Evolutionary conservation across 1,284 basidiomycete species (phyloP).

Genomic region (Sphaerobolus stellatus): DNA sequence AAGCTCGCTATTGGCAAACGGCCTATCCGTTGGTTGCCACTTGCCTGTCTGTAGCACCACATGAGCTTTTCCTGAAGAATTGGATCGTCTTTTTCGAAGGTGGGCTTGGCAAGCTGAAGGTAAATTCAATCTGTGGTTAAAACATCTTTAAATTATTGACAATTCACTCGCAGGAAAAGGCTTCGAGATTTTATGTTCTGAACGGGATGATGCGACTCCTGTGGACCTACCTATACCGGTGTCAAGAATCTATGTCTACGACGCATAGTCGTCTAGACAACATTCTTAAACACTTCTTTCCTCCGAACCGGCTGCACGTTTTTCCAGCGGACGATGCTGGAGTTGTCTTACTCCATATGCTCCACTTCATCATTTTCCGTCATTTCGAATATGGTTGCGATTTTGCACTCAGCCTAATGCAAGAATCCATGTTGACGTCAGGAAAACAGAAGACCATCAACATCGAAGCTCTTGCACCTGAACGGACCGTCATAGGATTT

Average conservation of each 20-base stretch:
- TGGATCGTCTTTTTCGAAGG: conserved; percentile 76
- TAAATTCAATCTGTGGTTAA: conserved; percentile 28
- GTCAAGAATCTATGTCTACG: conserved; percentile 80
- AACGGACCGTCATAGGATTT: conserved; percentile 74
- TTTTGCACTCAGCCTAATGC: conserved; percentile 75
- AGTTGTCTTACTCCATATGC: conserved; percentile 76
- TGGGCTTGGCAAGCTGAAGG: conserved; percentile 79
- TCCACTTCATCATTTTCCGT: conserved; percentile 82
- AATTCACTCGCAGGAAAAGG: conserved; percentile 64
- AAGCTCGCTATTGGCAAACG: conserved; percentile 88
- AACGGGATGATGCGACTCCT: conserved; percentile 83
- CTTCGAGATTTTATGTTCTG: conserved; percentile 69
- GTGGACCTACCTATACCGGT: conserved; percentile 95
- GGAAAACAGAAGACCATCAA: conserved; percentile 43
- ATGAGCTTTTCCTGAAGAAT: conserved; percentile 80
- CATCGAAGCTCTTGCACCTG: conserved; percentile 55
- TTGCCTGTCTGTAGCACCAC: conserved; percentile 83
- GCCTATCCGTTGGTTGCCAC: conserved; percentile 88
- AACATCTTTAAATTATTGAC: conserved; percentile 2
- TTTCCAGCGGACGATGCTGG: conserved; percentile 74
- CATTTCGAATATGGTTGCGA: conserved; percentile 88
- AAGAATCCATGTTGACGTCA: conserved; percentile 55
- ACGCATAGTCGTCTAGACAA: conserved; percentile 77
- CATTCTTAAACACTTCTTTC: conserved; percentile 80
- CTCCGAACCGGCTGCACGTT: conserved; percentile 61